Evolutionary conservation across 2,329 filamentous ascomycete species (phyloP), one percentile per base, ranked within the genome.

Genomic region (Aspergillus ochraceoroseus): DNA sequence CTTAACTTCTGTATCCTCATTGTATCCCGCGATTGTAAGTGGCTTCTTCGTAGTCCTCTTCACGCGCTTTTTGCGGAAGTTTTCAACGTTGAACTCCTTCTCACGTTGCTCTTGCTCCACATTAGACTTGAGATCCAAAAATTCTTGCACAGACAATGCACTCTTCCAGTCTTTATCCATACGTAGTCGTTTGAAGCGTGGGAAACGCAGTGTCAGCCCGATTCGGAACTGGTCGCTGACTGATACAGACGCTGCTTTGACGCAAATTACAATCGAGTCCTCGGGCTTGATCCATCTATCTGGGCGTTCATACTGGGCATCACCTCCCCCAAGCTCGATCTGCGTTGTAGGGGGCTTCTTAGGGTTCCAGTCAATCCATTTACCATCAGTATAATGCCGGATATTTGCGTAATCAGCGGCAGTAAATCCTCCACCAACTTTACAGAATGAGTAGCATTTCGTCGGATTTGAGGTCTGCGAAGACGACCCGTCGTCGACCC

Each of bases 381-480:
- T 95, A 4, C 85, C 88, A 43, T 95, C 85, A 0, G 90, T 96
- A 15, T 80, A 75, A 55, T 94, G 87, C 4, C 80, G 75, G 31
- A 98, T 82, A 42, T 83, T 79, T 0, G 83, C 80, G 60, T 95
- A 96, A 57, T 98, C 92, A 37, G 85, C 79, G 0, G 80, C 83
- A 9, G 78, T 81, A 61, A 96, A 89, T 0, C 92, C 92, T 38
- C 92, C 92, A n/a, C 92, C 92, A 11, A 98, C 92, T 63, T 92
- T 95, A 74, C 89, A 94, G 68, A 98, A 95, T n/a, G 88, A 95
- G 55, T 82, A 85, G 57, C 82, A 94, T 62, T 87, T 88, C 65
- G 86, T 83, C 0, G 80, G 75, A 46, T 80, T 75, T 4, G 63
- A 55, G 7, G 68, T 70, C 15, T 65, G 64, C 23, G 73, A 68